Evolutionary conservation across 2,329 filamentous ascomycete genomes (phyloP).

Genomic region (Colletotrichum sp.): DNA sequence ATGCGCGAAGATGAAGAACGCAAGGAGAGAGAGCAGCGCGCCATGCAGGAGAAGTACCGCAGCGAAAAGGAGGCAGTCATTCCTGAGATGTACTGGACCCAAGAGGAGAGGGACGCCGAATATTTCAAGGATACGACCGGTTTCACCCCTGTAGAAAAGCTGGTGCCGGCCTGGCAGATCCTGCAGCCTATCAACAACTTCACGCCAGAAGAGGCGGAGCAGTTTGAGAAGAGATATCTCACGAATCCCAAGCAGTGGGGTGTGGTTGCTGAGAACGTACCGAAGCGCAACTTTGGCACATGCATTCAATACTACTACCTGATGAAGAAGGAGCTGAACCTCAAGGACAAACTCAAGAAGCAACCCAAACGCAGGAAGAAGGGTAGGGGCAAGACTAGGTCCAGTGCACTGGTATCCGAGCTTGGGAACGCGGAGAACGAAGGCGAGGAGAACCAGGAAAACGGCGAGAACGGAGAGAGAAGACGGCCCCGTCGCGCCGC

Average conservation of each 20-base stretch:
- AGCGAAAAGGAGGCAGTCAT: constrained; percentile 79
- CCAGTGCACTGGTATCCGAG: constrained; percentile 71
- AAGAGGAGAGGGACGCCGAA: constrained; percentile 62
- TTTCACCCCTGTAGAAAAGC: constrained; percentile 66
- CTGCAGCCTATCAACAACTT: constrained; percentile 78
- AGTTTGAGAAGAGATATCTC: constrained; percentile 77
- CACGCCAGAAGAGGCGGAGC: constrained; percentile 69
- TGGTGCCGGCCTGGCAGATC: constrained; percentile 74
- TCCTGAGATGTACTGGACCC: constrained; percentile 71
- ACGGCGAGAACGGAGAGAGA: constrained; percentile 64
- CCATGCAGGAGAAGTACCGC: constrained; percentile 72
- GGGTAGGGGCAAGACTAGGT: constrained; percentile 61
- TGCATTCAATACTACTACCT: constrained; percentile 89
- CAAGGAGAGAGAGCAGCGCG: constrained; percentile 68
- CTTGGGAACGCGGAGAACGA: constrained; percentile 65
- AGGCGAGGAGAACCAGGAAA: constrained; percentile 59
- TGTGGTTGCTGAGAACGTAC: constrained; percentile 72
- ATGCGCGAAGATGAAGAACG: constrained; percentile 73
- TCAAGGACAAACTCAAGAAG: constrained; percentile 77
- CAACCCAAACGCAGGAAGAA: constrained; percentile 60
- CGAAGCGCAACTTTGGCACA: constrained; percentile 74
- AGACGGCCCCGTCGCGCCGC: constrained; percentile 67
- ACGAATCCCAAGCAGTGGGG: constrained; percentile 85
- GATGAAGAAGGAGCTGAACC: constrained; percentile 75
- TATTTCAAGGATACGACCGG: constrained; percentile 72